Evolutionary conservation across 345 rosid genomes (phyloP).

Genomic region (Murraya koenigii): DNA sequence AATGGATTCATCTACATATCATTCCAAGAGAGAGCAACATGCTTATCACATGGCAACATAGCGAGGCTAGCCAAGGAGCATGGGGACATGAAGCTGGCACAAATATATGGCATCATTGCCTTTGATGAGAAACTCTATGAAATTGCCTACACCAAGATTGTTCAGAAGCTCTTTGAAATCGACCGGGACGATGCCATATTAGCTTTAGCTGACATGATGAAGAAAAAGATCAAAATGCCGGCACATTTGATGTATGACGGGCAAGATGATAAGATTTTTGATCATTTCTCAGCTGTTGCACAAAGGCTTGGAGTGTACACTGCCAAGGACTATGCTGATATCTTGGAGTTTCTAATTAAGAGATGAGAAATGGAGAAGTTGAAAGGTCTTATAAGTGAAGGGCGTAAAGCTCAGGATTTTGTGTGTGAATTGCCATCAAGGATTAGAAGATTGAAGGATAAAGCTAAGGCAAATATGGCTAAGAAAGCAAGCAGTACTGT

Average conservation of each 20-base stretch:
- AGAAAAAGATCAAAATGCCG: constrained; percentile 31
- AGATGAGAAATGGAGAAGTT: constrained; percentile 30
- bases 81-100: constrained; percentile 35
- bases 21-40: constrained; percentile 77
- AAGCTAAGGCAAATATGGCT: constrained; percentile 18
- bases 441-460: constrained; percentile 36
- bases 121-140: constrained; percentile 40
- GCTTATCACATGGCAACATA: constrained; percentile 66
- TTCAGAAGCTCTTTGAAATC: constrained; percentile 34
- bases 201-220: constrained; percentile 39
- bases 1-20: constrained; percentile 74
- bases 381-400: constrained; percentile 32
- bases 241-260: constrained; percentile 42
- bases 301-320: constrained; percentile 40
- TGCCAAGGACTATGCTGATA: constrained; percentile 37
- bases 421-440: constrained; percentile 31
- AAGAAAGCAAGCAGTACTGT: constrained; percentile 11
- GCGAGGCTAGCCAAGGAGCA: constrained; percentile 41
- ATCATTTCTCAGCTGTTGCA: constrained; percentile 33
- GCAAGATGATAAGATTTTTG: constrained; percentile 25
- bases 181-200: constrained; percentile 29
- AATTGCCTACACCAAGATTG: constrained; percentile 34
- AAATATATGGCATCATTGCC: constrained; percentile 36
- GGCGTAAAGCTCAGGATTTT: constrained; percentile 31
- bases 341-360: constrained; percentile 33